These are phyloP conservation scores for Arachnomyces sp. DNA, from an alignment of 2,329 filamentous ascomycete genomes.

Conservation along the genomic window DNA sequence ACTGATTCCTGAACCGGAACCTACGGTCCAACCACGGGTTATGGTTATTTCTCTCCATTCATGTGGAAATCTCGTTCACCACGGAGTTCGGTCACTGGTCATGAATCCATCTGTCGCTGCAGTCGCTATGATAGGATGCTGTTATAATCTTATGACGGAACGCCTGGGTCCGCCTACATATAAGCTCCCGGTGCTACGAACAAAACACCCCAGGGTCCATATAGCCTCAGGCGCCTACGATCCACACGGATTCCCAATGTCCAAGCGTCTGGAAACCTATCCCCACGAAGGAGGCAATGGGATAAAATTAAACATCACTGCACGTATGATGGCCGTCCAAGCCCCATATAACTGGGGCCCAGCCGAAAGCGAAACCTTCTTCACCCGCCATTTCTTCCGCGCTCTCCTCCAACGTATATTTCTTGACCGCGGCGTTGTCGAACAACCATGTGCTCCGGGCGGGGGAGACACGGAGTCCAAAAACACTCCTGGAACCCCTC, in stretches of 20 bases:
- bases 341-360: constrained; percentile 87
- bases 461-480: constrained; percentile 17
- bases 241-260: constrained; percentile 92
- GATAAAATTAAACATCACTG: constrained; percentile 86
- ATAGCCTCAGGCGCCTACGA: constrained; percentile 67
- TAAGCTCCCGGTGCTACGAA: constrained; percentile 71
- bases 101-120: constrained; percentile 77
- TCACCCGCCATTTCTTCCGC: constrained; percentile 87
- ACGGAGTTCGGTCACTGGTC: constrained; percentile 77
- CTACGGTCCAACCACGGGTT: constrained; percentile 42
- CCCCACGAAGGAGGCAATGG: constrained; percentile 51
- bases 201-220: constrained; percentile 62
- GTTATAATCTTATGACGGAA: constrained; percentile 94
- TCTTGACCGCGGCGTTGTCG: constrained; percentile 71
- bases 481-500: constrained; percentile 54
- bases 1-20: constrained; percentile 19
- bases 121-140: constrained; percentile 95
- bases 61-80: constrained; percentile 94
- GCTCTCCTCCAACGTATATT: constrained; percentile 89
- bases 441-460: constrained; percentile 39
- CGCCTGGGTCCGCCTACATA: constrained; percentile 78
- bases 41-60: constrained; percentile 96
- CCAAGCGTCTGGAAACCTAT: constrained; percentile 55
- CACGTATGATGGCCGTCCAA: constrained; percentile 96
- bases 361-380: constrained; percentile 76